phyloP scores from a whole-genome alignment of 495 filamentous ascomycete species.

The Penicillium odoratum region DNA sequence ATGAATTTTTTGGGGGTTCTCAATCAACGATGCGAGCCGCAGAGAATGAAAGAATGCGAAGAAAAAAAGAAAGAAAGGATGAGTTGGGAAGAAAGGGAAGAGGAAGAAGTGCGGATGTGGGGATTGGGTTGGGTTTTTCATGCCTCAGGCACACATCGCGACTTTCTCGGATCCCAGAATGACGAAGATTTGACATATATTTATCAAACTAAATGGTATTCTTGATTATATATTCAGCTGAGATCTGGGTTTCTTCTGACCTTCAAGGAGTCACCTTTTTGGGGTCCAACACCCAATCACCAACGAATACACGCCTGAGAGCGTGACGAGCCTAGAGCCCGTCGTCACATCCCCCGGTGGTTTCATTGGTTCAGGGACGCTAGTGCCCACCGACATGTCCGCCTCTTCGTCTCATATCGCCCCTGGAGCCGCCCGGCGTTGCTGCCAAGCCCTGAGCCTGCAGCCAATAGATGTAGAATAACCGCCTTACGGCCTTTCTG shows the following conservation, averaged over 20 bases:
- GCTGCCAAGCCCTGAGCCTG: conserved; percentile 18
- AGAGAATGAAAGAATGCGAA: conserved; percentile 39
- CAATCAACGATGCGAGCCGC: conserved; percentile 27
- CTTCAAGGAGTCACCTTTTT: not conserved
- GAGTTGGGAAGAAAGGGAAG: conserved; percentile 17
- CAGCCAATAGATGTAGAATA: conserved; percentile 6
- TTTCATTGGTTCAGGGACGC: conserved; percentile 23
- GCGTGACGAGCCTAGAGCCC: conserved; percentile 4
- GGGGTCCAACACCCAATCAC: conserved; percentile 5
- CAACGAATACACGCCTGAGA: conserved; percentile 5
- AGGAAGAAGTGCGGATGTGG: conserved; percentile 31
- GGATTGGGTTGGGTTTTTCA: conserved; percentile 16
- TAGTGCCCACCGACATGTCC: conserved; percentile 17
- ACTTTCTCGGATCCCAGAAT: not conserved
- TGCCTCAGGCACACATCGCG: conserved; percentile 5
- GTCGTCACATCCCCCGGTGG: conserved; percentile 23
- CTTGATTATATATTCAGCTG: not conserved
- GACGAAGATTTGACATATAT: too few species aligned
- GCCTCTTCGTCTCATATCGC: conserved; percentile 23
- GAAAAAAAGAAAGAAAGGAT: conserved; percentile 29
- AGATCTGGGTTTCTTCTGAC: not conserved
- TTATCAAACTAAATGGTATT: not conserved
- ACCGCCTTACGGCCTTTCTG: conserved; percentile 3
- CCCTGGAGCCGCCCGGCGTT: conserved; percentile 27
- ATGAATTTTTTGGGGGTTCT: conserved; percentile 20